Evolutionary conservation across 345 rosid species (phyloP), one percentile per base, ranked within the genome.

Genomic region (Lepidium africanum): DNA sequence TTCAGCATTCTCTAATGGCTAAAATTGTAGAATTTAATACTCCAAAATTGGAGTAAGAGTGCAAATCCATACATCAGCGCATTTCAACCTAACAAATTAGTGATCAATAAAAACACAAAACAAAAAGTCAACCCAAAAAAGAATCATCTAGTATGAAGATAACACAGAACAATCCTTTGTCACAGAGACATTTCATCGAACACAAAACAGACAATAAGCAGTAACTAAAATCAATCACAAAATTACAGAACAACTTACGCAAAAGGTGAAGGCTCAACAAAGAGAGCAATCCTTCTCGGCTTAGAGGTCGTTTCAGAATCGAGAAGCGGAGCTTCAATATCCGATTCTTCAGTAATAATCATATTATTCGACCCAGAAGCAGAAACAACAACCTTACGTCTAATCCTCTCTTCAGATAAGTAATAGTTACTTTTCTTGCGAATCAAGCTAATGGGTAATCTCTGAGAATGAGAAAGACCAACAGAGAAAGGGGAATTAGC

Each of bases 251-350:
- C 0, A 32, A 83, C 94, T 88, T 78, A 93, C 98, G 97, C 82
- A 65, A 94, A 94, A 14, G 99, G 99, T 14, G 99, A 94, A 62
- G 99, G 99, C 85, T 94, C 99, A 15, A 94, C 87, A 63, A 94
- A 94, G 51, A 94, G 93, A 73, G 87, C 99, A 72, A 94, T 89
- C 11, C 99, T 88, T 6, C 96, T 82, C 9, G 97, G 96, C 69
- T 78, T 79, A 30, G 69, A 74, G 70, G 39, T 66, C 17, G 63
- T 72, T 50, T 82, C 96, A 0, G 86, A 64, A 53, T 88, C 93
- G 41, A 85, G 73, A 59, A 71, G 79, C 0, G 79, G 79, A 59
- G 76, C 67, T 2, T 70, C 79, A 9, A 48, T 70, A 48, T 86
- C 91, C 14, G 83, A 89, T 9, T 79, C 83, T 78, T 89, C 86